Evolutionary conservation across 1,284 basidiomycete species (phyloP), one percentile per base, ranked within the genome.

Genomic region (Ustilago lituana): DNA sequence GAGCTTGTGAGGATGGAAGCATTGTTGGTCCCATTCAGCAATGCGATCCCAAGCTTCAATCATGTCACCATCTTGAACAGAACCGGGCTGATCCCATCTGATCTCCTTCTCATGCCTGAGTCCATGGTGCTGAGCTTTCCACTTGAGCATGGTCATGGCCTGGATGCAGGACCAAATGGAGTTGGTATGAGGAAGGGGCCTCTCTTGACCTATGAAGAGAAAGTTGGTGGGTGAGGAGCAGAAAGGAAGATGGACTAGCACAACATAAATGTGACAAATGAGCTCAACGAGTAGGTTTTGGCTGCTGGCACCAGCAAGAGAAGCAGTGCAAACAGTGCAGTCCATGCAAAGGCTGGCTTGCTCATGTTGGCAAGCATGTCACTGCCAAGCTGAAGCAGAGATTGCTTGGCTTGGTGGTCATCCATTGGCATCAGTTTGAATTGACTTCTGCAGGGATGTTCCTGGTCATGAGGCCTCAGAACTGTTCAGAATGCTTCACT

Each of bases 41-140:
- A 78, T 60, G 14, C 59, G 44, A 43, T 70, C 75, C 72, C 76
- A 77, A 20, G 63, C 55, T n/a, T 67, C 45, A 27, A 78, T 67
- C 43, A 75, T 48, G 33, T 74, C 69, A 17, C 72, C 72, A 8
- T 61, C 14, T 17, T 51, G 39, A 15, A 66, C 64, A 17, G 40
- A 37, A n/a, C 53, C 55, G 14, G 27, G n/a, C 24, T 31, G 17
- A 6, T 39, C 15, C 67, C 71, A 73, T 14, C 59, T 45, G 47
- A 65, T 49, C 3, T 66, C 26, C 38, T 57, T 44, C 24, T 70
- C 70, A 15, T 61, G 35, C 14, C 52, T 36, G n/a, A 70, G 24
- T 3, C 53, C 43, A 2, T 14, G 11, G 1, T 37, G 45, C 8
- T 36, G 27, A 23, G 46, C 54, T 15, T 27, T 49, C 54, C 54